Conservation (phyloP, 495 filamentous ascomycete genomes). For the Bathelium albidoporum region DNA sequence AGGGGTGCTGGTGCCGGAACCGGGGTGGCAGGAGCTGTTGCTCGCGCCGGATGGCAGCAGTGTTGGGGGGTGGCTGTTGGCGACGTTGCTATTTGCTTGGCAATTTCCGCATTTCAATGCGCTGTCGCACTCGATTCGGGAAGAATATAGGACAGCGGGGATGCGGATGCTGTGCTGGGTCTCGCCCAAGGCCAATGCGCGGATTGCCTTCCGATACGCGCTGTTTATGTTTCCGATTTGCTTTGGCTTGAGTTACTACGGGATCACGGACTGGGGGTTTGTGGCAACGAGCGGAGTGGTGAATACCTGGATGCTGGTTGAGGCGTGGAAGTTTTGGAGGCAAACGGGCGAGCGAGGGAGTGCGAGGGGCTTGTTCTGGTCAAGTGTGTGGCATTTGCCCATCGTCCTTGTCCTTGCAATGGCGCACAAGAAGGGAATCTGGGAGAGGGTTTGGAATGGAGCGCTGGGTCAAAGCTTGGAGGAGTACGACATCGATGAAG, state of each 20-base stretch:
- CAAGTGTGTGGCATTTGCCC: constrained; percentile 93
- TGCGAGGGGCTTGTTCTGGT: constrained; percentile 87
- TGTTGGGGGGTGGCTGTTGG: constrained; percentile 78
- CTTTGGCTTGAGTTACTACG: constrained; percentile 63
- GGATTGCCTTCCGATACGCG: constrained; percentile 83
- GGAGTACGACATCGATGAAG: constrained; percentile 35
- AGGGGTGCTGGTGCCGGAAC: constrained; percentile 6
- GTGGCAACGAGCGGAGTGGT: constrained; percentile 67
- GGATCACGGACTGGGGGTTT: constrained; percentile 84
- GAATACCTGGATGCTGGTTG: constrained; percentile 75
- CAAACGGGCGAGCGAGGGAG: constrained; percentile 67
- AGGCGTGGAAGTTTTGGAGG: constrained; percentile 76
- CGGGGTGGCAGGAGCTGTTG: constrained; percentile 63
- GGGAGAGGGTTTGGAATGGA: constrained; percentile 70
- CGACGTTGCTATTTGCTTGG: constrained; percentile 80
- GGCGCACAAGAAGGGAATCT: constrained; percentile 88
- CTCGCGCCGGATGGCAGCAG: constrained; percentile 51
- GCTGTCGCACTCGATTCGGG: constrained; percentile 71
- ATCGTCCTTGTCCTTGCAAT: constrained; percentile 85
- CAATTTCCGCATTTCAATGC: constrained; percentile 98
- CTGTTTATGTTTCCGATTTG: constrained; percentile 82
- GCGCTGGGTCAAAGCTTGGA: constrained; percentile 45
- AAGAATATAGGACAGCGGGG: constrained; percentile 81
- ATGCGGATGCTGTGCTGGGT: constrained; percentile 87
- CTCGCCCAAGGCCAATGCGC: constrained; percentile 69